Base-by-base conservation (phyloP, 257 asterid genomes). In the Buddleja alternifolia region DNA sequence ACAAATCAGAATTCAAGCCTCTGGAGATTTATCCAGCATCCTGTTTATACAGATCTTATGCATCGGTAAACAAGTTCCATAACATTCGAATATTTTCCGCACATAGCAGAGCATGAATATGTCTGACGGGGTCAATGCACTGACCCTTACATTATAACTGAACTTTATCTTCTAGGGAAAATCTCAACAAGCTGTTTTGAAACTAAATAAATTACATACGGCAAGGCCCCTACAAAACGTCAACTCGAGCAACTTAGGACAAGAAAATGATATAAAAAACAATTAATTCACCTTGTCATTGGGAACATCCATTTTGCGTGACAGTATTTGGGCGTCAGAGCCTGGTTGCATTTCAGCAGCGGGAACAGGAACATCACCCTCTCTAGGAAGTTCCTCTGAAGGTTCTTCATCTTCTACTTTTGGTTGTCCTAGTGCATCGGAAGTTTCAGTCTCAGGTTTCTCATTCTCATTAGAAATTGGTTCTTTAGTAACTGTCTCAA, bases 251-350 rank as follows among this genome's bases (percentile, higher is more conserved):
- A 63, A 45, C 61, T 16, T 16, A 53, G 36, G 56, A 48, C 64
- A 20, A 50, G 55, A 66, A 16, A 10, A 6, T 45, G n/a, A 37
- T 6, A 37, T 7, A 54, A 10, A 68, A 8, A 54, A 58, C 36
- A 2, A 48, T 25, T 41, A 34, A 44, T 29, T 69, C 61, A 93
- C 99, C 96, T 87, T 93, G 70, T 85, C 92, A 78, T 84, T 93
- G 2, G 99, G 95, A 65, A 93, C 99, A 72, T 87, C 97, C 80
- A 93, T 90, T 82, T 85, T 89, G 76, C 87, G 92, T 16, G 97
- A 77, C 60, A 80, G 73, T 47, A 88, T 73, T 76, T 79, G 86
- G 21, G 75, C 56, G 17, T 63, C 90, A 3, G 82, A 80, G 53
- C 68, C 77, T 0, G 70, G 44, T 40, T 76, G 75, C 70, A 51